Percentiles rank a stretch among this genome's conserved stretches.
Evolutionary conservation across 139 green algal species (phyloP).

Genomic region (Tetradesmus obliquus): DNA sequence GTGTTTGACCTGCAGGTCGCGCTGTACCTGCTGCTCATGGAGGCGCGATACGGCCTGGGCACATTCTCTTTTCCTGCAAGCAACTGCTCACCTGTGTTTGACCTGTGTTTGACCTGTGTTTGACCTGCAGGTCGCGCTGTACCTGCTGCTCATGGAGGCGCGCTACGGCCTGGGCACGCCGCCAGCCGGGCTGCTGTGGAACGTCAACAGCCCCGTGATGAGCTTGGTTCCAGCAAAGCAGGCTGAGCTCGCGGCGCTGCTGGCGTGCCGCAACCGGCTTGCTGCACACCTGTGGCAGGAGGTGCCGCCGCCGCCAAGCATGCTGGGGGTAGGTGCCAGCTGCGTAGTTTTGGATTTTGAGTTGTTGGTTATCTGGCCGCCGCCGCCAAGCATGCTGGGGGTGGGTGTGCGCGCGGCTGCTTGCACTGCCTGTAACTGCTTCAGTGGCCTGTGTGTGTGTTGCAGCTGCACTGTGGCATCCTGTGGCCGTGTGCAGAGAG

Average conservation of each 20-base stretch:
- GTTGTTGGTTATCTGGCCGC: background rate
- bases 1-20: slow-evolving; percentile 66
- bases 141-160: slow-evolving; percentile 87
- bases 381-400: slow-evolving; percentile 34
- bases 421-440: background rate
- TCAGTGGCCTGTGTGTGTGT: background rate
- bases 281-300: slow-evolving; percentile 65
- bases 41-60: slow-evolving; percentile 74
- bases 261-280: slow-evolving; percentile 73
- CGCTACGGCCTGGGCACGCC: slow-evolving; percentile 69
- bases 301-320: slow-evolving; percentile 16
- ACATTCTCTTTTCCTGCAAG: background rate
- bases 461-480: too few species aligned
- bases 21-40: slow-evolving; percentile 87
- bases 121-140: slow-evolving; percentile 78
- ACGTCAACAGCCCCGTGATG: slow-evolving; percentile 54
- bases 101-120: background rate
- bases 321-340: slow-evolving; percentile 29
- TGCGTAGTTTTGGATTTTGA: background rate
- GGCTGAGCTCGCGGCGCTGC: slow-evolving; percentile 67
- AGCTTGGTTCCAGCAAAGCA: slow-evolving; percentile 36
- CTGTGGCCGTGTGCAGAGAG: too few species aligned
- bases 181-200: slow-evolving; percentile 80
- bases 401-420: background rate
- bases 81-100: background rate